Percentiles rank a stretch among this genome's conserved stretches.
phyloP scores from a whole-genome alignment of 306 rosid genomes.

The Dalbergia oliveri region DNA sequence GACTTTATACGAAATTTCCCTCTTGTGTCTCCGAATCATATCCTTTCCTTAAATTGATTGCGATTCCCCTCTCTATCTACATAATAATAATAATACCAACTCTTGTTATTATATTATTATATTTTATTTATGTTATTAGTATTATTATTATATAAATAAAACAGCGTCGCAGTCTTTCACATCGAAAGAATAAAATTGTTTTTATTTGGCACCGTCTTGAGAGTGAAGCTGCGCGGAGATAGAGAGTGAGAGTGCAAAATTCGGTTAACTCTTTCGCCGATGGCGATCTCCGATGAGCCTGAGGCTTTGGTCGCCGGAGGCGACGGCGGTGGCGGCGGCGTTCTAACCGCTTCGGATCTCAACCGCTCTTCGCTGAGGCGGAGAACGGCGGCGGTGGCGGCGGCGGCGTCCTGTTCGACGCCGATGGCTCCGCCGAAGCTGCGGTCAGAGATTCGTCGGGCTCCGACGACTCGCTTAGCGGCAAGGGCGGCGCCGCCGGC shows the following conservation, averaged over 20 bases:
- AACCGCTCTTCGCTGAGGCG: constrained; percentile 58
- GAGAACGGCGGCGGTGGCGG: constrained; percentile 45
- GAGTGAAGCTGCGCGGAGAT: constrained; percentile 14
- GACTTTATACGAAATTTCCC: too few relatives aligned
- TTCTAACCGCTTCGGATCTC: constrained; percentile 60
- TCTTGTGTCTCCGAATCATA: too few relatives aligned
- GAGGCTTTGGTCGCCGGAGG: constrained; percentile 48
- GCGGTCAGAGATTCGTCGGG: constrained; percentile 48
- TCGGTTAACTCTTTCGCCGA: constrained; percentile 34
- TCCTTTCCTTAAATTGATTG: too few relatives aligned
- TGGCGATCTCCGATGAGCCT: constrained; percentile 71
- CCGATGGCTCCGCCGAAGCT: constrained; percentile 38
- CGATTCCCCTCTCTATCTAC: too few relatives aligned
- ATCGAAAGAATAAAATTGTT: background rate
- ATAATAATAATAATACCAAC: background rate
- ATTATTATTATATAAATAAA: background rate
- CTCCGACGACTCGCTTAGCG: constrained; percentile 44
- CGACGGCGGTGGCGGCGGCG: background rate
- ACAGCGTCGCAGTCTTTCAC: background rate
- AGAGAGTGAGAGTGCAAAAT: background rate
- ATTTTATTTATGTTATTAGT: too few relatives aligned
- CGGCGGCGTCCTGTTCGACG: constrained; percentile 35
- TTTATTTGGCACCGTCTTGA: constrained; percentile 29
- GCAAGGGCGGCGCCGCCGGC: constrained; percentile 32
- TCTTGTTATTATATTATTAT: background rate